Conservation (phyloP, 768 basidiomycete species). For the Nidula microcarpa region DNA sequence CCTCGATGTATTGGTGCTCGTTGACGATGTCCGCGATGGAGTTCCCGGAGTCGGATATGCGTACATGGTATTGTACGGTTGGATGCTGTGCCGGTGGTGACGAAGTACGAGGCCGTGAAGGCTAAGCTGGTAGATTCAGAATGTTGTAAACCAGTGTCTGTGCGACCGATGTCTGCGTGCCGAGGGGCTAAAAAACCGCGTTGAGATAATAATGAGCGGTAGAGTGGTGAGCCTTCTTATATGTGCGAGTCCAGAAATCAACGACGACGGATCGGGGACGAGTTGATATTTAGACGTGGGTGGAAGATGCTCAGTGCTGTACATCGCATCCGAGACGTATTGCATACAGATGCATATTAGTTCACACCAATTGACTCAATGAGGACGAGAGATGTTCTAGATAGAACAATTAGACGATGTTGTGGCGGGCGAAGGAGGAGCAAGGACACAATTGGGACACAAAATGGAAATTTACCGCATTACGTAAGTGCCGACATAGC, state of each 20-base stretch:
- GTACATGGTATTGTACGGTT: constrained; percentile 6
- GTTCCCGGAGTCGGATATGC: constrained; percentile 1
- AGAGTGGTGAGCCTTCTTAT: too few relatives aligned
- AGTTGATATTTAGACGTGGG: too few relatives aligned
- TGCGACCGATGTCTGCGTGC: not conserved
- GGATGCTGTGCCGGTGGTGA: constrained; percentile 12
- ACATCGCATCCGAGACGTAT: too few relatives aligned
- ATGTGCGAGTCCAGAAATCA: too few relatives aligned
- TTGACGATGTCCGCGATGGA: constrained; percentile 1
- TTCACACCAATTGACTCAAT: too few relatives aligned
- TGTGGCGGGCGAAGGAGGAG: not conserved
- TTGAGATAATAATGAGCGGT: too few relatives aligned
- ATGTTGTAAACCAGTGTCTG: not conserved
- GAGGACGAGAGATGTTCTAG: too few relatives aligned
- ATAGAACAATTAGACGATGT: not conserved
- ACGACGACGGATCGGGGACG: too few relatives aligned
- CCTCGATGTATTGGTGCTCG: constrained; percentile 1
- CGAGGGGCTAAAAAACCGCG: not conserved
- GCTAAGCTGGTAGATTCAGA: not conserved
- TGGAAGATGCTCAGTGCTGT: too few relatives aligned
- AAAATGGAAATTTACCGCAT: not conserved
- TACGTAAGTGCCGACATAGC: not conserved
- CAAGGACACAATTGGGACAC: not conserved
- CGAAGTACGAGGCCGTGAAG: not conserved
- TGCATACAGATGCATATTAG: too few relatives aligned